These are phyloP conservation scores for Daldinia vernicosa DNA, from an alignment of 495 filamentous ascomycete genomes.

Conservation along the genomic window DNA sequence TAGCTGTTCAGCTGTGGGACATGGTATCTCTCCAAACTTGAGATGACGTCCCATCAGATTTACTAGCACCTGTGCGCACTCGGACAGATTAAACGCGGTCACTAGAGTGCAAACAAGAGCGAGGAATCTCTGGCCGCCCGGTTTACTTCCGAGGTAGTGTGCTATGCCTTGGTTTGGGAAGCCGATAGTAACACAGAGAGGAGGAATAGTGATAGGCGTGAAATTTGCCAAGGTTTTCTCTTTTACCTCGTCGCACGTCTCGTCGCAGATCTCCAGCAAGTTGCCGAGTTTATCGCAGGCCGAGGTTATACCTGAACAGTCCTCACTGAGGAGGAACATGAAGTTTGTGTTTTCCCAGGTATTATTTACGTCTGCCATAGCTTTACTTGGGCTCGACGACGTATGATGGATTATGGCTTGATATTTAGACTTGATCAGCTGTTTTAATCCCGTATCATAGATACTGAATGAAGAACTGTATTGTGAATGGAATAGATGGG, in stretches of 20 bases:
- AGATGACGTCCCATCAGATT: slow-evolving; percentile 1
- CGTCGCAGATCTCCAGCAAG: slow-evolving; percentile 8
- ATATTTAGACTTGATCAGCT: not conserved
- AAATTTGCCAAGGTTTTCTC: not conserved
- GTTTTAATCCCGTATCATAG: not conserved
- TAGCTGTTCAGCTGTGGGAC: slow-evolving; percentile 12
- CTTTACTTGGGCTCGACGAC: not conserved
- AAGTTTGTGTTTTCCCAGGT: slow-evolving; percentile 4
- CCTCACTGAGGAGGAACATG: not conserved
- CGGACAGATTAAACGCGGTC: slow-evolving; percentile 13
- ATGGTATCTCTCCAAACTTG: not conserved
- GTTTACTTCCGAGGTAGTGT: not conserved
- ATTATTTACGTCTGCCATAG: not conserved
- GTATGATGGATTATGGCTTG: not conserved
- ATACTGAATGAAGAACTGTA: not conserved
- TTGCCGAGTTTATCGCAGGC: slow-evolving; percentile 18
- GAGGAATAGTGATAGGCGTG: not conserved
- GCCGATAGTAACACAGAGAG: not conserved
- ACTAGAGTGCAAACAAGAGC: slow-evolving; percentile 12
- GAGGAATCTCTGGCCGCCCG: slow-evolving; percentile 15
- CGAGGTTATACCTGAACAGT: not conserved
- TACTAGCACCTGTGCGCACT: slow-evolving; percentile 11
- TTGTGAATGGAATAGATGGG: not conserved
- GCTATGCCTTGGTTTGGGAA: slow-evolving; percentile 5
- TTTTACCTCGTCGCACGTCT: slow-evolving; percentile 12